These are phyloP conservation scores for Corymbia citriodora DNA, from an alignment of 441 rosid genomes.

Conservation along the genomic window DNA sequence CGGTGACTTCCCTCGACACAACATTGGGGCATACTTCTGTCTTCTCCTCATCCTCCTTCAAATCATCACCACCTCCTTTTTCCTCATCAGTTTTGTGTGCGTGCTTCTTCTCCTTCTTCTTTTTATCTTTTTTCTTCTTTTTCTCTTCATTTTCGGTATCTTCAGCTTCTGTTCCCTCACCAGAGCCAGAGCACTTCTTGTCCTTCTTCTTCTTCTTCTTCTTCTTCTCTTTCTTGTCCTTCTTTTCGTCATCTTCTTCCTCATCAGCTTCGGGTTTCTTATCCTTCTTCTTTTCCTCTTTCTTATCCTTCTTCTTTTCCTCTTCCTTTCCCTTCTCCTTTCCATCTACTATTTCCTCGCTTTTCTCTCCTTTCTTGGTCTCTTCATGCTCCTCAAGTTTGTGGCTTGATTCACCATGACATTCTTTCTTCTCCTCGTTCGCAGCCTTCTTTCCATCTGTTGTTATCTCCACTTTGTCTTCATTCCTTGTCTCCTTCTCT, in stretches of 20 bases:
- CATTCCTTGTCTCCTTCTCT: conserved; percentile 6
- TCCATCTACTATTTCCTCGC: not conserved
- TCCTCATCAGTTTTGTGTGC: conserved; percentile 8
- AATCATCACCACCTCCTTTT: not conserved
- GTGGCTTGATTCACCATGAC: not conserved
- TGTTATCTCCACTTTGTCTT: not conserved
- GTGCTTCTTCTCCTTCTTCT: conserved; percentile 1
- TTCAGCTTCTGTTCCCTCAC: not conserved
- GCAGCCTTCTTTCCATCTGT: not conserved
- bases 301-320: not conserved
- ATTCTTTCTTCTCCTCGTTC: not conserved
- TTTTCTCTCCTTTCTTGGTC: not conserved
- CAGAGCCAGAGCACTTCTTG: not conserved
- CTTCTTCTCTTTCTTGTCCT: not conserved
- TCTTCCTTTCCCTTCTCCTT: conserved; percentile 6
- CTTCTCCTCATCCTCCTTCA: not conserved
- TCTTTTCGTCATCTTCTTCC: not conserved
- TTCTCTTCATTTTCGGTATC: not conserved
- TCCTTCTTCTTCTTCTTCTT: conserved; percentile 7
- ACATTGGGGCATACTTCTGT: not conserved
- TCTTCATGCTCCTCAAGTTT: not conserved
- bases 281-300: not conserved
- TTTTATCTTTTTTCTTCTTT: not conserved
- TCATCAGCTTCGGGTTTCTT: not conserved
- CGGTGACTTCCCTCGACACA: not conserved